Conservation (phyloP, 805 yeast species). For the Wickerhamiella azyma region DNA sequence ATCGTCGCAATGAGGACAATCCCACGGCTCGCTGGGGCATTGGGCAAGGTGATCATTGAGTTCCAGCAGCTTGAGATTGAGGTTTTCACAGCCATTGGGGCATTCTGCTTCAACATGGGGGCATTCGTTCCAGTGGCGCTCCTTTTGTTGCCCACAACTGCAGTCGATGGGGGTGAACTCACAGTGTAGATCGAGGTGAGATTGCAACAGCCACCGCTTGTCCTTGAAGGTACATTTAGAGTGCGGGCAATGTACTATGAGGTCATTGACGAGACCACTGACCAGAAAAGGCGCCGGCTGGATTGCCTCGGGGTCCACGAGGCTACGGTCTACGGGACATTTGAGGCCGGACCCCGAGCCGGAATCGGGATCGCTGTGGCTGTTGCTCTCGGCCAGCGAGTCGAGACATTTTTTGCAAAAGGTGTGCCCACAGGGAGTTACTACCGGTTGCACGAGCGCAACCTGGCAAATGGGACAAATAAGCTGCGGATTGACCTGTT, state of each 20-base stretch:
- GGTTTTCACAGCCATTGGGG: slow-evolving; percentile 11
- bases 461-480: slow-evolving; percentile 54
- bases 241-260: slow-evolving; percentile 43
- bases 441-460: slow-evolving; percentile 46
- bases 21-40: slow-evolving; percentile 4
- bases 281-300: slow-evolving; percentile 43
- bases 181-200: slow-evolving; percentile 35
- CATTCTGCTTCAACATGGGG: slow-evolving; percentile 18
- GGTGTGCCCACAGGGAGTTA: slow-evolving; percentile 56
- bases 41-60: slow-evolving; percentile 3
- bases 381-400: slow-evolving; percentile 10
- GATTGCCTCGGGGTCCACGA: slow-evolving; percentile 27
- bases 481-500: slow-evolving; percentile 19
- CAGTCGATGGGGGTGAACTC: slow-evolving; percentile 30
- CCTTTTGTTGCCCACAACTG: slow-evolving; percentile 18
- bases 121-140: slow-evolving; percentile 16
- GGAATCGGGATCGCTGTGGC: background rate
- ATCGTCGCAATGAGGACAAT: slow-evolving; percentile 6
- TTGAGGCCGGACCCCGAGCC: slow-evolving; percentile 6
- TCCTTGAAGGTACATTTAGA: slow-evolving; percentile 48
- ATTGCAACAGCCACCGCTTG: slow-evolving; percentile 43
- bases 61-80: slow-evolving; percentile 5
- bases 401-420: slow-evolving; percentile 32
- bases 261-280: slow-evolving; percentile 47
- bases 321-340: slow-evolving; percentile 53